Conservation (phyloP, 2,329 filamentous ascomycete genomes). For the Emmonsiellopsis sp. region DNA sequence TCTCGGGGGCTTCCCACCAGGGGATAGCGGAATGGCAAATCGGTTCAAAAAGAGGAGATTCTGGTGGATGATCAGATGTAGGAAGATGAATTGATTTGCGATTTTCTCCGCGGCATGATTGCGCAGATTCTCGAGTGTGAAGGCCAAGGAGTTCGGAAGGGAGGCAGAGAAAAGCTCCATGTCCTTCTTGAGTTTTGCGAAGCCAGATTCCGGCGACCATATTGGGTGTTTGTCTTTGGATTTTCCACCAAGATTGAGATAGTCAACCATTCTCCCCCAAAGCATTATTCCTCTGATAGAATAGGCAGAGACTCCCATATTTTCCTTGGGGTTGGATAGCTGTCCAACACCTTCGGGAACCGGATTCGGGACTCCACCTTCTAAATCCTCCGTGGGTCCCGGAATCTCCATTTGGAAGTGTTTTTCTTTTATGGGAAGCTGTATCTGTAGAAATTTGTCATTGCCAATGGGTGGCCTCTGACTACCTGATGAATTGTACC, state of each 20-base stretch:
- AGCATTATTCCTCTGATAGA: constrained; percentile 76
- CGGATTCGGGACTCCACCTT: constrained; percentile 59
- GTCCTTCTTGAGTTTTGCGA: constrained; percentile 59
- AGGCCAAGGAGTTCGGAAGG: constrained; percentile 64
- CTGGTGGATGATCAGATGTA: constrained; percentile 85
- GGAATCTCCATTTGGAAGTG: constrained; percentile 88
- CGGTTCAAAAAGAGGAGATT: constrained; percentile 84
- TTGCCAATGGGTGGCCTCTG: constrained; percentile 86
- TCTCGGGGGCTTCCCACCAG: constrained; percentile 54
- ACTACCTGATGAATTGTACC: constrained; percentile 92
- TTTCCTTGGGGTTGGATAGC: constrained; percentile 59
- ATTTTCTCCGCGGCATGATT: constrained; percentile 75
- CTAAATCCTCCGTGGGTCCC: constrained; percentile 73
- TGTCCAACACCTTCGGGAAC: constrained; percentile 56
- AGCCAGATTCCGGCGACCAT: constrained; percentile 75
- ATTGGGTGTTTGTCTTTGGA: constrained; percentile 67
- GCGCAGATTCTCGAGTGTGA: constrained; percentile 72
- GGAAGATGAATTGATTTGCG: constrained; percentile 83
- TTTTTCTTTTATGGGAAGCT: constrained; percentile 81
- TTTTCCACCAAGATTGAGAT: constrained; percentile 82
- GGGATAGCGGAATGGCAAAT: constrained; percentile 65
- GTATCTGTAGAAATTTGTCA: constrained; percentile 80
- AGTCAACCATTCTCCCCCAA: constrained; percentile 84
- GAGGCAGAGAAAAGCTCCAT: constrained; percentile 60
- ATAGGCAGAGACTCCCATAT: constrained; percentile 92